A percentile compares a stretch with the other conserved stretches of the same genome.
These are phyloP conservation scores for Scedosporium apiospermum DNA, from an alignment of 2,329 filamentous ascomycete species.

Conservation along the genomic window DNA sequence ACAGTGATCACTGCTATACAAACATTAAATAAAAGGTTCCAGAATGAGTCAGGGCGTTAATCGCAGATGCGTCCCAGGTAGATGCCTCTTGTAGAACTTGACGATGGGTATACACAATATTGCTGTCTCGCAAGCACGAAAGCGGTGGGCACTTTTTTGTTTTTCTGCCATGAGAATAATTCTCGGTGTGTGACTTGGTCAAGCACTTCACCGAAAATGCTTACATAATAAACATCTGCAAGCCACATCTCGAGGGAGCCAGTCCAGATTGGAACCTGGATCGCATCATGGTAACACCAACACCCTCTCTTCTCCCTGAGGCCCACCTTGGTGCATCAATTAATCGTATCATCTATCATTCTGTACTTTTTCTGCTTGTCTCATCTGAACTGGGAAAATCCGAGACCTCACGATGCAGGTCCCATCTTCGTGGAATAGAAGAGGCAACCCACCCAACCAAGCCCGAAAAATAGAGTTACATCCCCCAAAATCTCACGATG, in stretches of 20 bases:
- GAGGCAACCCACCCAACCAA: neutral
- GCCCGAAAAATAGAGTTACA: neutral
- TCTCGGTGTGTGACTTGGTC: neutral
- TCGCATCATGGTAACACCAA: too few species aligned
- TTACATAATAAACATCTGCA: neutral
- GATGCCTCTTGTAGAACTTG: neutral
- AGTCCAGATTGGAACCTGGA: neutral
- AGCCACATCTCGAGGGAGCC: neutral
- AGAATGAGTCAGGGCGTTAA: neutral
- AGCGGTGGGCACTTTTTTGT: neutral
- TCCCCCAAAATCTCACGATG: neutral
- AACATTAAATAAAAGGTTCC: neutral
- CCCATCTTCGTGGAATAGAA: neutral
- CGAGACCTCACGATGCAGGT: neutral
- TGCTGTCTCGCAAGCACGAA: neutral
- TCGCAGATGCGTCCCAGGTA: too few species aligned
- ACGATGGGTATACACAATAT: neutral
- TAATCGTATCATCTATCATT: too few species aligned
- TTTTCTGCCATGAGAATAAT: neutral
- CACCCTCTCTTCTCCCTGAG: too few species aligned
- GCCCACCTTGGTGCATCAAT: too few species aligned
- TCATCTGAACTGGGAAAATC: too few species aligned
- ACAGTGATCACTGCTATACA: neutral
- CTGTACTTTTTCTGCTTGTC: too few species aligned
- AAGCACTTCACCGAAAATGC: neutral